A percentile compares a stretch with the other conserved stretches of the same genome.
These are phyloP conservation scores for Artemisia tridentata DNA, from an alignment of 129 eudicot species.

Conservation along the genomic window DNA sequence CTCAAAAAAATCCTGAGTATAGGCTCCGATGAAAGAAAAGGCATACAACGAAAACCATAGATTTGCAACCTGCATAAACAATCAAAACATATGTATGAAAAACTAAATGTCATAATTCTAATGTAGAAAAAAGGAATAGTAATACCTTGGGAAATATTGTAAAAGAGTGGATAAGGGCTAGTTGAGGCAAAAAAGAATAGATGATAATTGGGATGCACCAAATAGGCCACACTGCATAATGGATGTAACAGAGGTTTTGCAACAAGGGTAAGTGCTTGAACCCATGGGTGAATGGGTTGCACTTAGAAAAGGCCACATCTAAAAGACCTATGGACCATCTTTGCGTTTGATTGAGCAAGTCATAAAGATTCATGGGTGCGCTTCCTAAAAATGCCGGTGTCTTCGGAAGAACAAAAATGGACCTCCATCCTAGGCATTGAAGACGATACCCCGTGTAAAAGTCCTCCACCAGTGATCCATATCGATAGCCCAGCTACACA, in stretches of 20 bases:
- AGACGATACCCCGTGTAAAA: constrained; percentile 36
- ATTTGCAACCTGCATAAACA: constrained; percentile 40
- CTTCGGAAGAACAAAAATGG: constrained; percentile 31
- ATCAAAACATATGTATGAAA: background rate
- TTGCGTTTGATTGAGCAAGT: constrained; percentile 44
- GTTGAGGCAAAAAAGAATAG: constrained; percentile 46
- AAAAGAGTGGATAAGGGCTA: constrained; percentile 30
- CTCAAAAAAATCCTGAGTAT: constrained; percentile 48
- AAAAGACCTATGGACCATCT: constrained; percentile 48
- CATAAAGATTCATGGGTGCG: constrained; percentile 48
- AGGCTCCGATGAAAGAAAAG: constrained; percentile 53
- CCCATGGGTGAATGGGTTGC: constrained; percentile 33
- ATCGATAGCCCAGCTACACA: constrained; percentile 46
- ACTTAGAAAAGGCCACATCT: constrained; percentile 33
- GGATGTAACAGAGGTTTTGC: constrained; percentile 31
- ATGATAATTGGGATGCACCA: constrained; percentile 38
- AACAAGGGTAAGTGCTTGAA: constrained; percentile 15
- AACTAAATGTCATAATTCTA: constrained; percentile 13
- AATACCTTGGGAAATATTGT: constrained; percentile 49
- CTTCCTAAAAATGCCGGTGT: constrained; percentile 50
- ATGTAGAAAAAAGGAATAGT: background rate
- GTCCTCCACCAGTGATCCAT: constrained; percentile 56
- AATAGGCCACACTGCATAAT: constrained; percentile 44
- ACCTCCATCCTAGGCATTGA: constrained; percentile 46
- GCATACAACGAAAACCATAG: constrained; percentile 35